Conservation (phyloP, 2,329 filamentous ascomycete genomes). For the Aspergillus tubingensis region DNA sequence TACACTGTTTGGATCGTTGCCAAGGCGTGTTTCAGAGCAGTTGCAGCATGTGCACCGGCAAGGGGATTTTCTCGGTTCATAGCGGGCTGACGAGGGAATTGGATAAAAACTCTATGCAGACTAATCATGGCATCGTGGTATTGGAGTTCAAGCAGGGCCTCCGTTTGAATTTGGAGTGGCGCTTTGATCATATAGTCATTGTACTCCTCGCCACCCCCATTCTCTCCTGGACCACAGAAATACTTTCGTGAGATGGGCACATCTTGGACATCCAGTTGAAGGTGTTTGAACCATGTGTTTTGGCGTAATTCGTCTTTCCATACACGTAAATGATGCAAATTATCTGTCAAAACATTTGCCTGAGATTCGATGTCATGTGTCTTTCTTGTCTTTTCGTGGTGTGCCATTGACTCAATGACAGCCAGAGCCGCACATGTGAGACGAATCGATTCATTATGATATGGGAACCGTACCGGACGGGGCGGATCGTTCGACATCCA, state of each 20-base stretch:
- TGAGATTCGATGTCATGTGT: neutral
- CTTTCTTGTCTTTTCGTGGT: neutral
- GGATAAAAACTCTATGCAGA: conserved; percentile 22
- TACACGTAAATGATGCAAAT: neutral
- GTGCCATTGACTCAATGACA: neutral
- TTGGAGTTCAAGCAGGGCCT: conserved; percentile 16
- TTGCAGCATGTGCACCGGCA: conserved; percentile 18
- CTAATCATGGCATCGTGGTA: conserved; percentile 21
- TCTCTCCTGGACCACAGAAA: too few relatives aligned
- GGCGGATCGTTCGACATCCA: neutral
- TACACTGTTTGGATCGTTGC: conserved; percentile 14
- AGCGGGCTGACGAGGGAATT: conserved; percentile 16
- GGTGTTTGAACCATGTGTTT: neutral
- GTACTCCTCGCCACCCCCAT: neutral
- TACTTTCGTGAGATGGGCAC: neutral
- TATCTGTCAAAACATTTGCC: neutral
- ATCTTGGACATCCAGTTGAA: neutral
- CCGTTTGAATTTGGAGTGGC: conserved; percentile 9
- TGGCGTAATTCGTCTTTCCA: neutral
- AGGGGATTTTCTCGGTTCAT: conserved; percentile 12
- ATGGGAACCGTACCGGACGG: neutral
- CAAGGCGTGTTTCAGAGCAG: conserved; percentile 21
- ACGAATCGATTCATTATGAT: conserved; percentile 2
- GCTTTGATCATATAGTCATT: conserved; percentile 3
- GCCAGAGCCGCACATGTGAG: neutral